Base-by-base conservation (phyloP, 192 early-diverging fungal species). In the Piromyces finnis region DNA sequence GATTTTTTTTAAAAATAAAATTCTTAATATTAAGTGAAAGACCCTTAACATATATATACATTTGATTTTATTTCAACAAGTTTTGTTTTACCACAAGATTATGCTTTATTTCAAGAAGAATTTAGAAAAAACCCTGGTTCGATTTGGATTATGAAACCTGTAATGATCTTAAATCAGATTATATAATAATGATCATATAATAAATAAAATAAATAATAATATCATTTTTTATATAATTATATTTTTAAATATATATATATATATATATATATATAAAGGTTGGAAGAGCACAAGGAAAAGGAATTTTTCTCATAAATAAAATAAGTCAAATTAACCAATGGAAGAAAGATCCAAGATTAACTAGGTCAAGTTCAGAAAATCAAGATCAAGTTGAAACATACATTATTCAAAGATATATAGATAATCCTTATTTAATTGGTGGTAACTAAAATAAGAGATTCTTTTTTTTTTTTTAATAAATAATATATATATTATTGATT, bases 61-160 rank as follows among this genome's bases (percentile, higher is more conserved):
- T 91, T 89, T 81, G 86, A 90, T 41, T 89, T 91, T 80, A 87
- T 90, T 51, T 83, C 87, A 77, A 87, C 87, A 16, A 85, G 86
- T 29, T 91, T 88, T 81, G 90, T 84, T 9, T 84, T 91, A 9
- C 90, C 90, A 29, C 87, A 86, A 77, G 90, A 91, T 80, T 88
- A 91, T 79, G 90, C 90, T 2, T 83, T 91, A 30, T 91, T 91
- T 78, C 87, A 90, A 77, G 90, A 91, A 81, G 90, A 91, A 83
- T 91, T 91, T 82, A 91, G 89, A 80, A 80, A 88, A n/a, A 88
- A 89, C 79, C 85, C 86, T 14, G 89, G 90, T n/a, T 80, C 83
- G 29, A 84, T 89, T 14, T 91, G 90, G 90, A 91, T 91, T 79
- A 91, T 91, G 90, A 91, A 91, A 79, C 90, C 90, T n/a, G 51